Percentiles rank a stretch among this genome's conserved stretches.
These are phyloP conservation scores for Ophidiomyces ophidiicola DNA, from an alignment of 2,329 filamentous ascomycete species.

Conservation along the genomic window DNA sequence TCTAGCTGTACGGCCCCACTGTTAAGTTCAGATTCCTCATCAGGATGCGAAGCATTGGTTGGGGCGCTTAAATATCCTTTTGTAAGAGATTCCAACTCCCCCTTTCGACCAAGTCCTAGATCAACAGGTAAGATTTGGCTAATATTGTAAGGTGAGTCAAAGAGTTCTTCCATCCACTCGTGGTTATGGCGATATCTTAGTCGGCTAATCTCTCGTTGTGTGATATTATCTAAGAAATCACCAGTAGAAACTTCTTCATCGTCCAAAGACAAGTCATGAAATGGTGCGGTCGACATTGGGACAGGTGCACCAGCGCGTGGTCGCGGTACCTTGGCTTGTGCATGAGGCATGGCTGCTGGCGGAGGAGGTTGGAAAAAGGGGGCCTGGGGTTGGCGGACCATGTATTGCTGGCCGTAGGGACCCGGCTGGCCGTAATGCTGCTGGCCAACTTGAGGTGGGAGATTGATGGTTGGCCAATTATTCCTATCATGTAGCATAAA, in stretches of 20 bases:
- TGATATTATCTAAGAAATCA: constrained; percentile 80
- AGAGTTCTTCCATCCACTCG: constrained; percentile 97
- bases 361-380: constrained; percentile 24
- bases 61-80: constrained; percentile 68
- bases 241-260: constrained; percentile 81
- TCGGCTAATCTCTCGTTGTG: constrained; percentile 77
- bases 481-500: constrained; percentile 85
- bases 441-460: constrained; percentile 44
- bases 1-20: constrained; percentile 51
- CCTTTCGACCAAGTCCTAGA: constrained; percentile 71
- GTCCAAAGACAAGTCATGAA: constrained; percentile 47
- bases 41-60: constrained; percentile 19
- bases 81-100: constrained; percentile 69
- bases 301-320: constrained; percentile 31
- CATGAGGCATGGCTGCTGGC: constrained; percentile 20
- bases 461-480: constrained; percentile 77
- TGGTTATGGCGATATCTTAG: constrained; percentile 87
- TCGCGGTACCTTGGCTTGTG: constrained; percentile 28
- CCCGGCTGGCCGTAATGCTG: constrained; percentile 41
- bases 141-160: constrained; percentile 79
- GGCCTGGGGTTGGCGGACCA: constrained; percentile 24
- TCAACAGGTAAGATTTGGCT: constrained; percentile 77
- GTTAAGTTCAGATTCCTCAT: constrained; percentile 23
- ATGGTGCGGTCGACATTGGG: constrained; percentile 28
- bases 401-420: constrained; percentile 29